phyloP scores from a whole-genome alignment of 2,329 filamentous ascomycete species.

The Nemania sp. region DNA sequence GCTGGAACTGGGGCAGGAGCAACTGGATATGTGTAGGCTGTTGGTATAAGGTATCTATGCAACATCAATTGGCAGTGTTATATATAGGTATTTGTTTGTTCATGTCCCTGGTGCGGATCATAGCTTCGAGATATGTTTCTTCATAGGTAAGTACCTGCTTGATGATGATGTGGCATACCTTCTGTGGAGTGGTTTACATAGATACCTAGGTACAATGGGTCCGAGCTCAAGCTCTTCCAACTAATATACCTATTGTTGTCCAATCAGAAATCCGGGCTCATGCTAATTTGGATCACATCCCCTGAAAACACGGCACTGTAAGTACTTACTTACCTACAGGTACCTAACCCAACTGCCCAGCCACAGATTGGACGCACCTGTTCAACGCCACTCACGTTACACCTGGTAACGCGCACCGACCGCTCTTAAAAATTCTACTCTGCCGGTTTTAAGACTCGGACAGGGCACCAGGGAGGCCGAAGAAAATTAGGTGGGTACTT shows the following conservation, averaged over 20 bases:
- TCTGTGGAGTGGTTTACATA: background rate
- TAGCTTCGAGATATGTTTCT: background rate
- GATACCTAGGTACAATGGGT: background rate
- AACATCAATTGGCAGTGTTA: no score
- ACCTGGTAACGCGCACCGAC: background rate
- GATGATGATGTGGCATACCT: slow-evolving; percentile 3
- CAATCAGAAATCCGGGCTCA: background rate
- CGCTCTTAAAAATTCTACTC: background rate
- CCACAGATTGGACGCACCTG: background rate
- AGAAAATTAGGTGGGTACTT: slow-evolving; percentile 22
- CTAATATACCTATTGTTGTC: background rate
- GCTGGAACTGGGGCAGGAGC: no score
- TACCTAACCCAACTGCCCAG: background rate
- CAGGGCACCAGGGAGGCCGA: slow-evolving; percentile 6
- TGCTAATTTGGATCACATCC: background rate
- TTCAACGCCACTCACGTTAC: background rate
- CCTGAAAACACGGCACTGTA: background rate
- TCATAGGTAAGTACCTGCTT: no score
- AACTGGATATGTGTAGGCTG: no score
- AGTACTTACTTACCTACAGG: background rate
- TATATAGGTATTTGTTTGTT: no score
- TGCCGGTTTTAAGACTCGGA: background rate
- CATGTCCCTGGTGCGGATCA: background rate
- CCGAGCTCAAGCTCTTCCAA: background rate
- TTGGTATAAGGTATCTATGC: no score